Evolutionary conservation across 345 rosid species (phyloP).

Genomic region (Salix dunnii): DNA sequence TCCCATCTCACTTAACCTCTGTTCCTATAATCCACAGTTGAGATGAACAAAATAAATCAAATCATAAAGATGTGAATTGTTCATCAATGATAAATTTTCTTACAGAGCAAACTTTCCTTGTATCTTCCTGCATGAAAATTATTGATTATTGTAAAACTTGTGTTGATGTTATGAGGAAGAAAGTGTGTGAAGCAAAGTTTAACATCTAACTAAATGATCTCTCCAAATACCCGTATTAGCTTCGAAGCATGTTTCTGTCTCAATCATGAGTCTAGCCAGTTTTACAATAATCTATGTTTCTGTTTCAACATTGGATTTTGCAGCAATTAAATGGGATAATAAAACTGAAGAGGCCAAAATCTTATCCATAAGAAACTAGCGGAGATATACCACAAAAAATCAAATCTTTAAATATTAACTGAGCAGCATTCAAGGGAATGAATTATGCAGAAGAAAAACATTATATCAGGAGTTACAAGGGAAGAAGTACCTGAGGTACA

Average conservation of each 20-base stretch:
- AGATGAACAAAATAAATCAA: not conserved
- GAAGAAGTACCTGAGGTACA: constrained; percentile 67
- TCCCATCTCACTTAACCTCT: not conserved
- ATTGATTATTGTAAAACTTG: no score
- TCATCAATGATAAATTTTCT: not conserved
- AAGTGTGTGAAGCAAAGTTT: not conserved
- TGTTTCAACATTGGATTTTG: not conserved
- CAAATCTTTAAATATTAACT: not conserved
- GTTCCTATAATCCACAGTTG: not conserved
- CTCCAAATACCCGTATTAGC: not conserved
- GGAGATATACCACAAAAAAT: not conserved
- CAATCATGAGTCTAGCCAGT: not conserved
- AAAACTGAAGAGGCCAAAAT: not conserved
- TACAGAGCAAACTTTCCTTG: no score
- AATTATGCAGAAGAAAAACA: not conserved
- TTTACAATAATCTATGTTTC: not conserved
- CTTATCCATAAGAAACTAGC: not conserved
- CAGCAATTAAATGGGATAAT: not conserved
- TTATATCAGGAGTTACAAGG: not conserved
- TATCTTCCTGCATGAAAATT: no score
- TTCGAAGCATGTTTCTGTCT: not conserved
- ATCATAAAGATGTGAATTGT: not conserved
- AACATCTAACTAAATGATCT: not conserved
- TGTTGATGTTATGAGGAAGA: not conserved
- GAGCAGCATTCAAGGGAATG: not conserved